Evolutionary conservation across 257 asterid genomes (phyloP).

Genomic region (Primulina tabacum): DNA sequence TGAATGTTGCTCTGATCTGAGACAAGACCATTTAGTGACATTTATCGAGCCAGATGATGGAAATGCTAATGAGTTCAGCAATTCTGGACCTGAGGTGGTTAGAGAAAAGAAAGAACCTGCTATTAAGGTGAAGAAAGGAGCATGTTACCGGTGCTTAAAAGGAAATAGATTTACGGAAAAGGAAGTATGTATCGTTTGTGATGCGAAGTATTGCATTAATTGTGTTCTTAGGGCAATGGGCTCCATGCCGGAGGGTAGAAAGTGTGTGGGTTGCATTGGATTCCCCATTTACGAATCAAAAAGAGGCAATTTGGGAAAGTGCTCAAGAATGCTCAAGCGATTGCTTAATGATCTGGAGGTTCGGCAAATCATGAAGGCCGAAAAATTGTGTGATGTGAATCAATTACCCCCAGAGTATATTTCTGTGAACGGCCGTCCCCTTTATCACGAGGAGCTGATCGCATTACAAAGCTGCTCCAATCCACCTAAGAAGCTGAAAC

Average conservation of each 20-base stretch:
- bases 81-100: slow-evolving; percentile 49
- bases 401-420: slow-evolving; percentile 69
- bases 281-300: slow-evolving; percentile 79
- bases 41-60: slow-evolving; percentile 81
- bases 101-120: slow-evolving; percentile 72
- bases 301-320: slow-evolving; percentile 74
- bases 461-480: slow-evolving; percentile 51
- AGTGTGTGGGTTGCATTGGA: slow-evolving; percentile 91
- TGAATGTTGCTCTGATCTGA: slow-evolving; percentile 52
- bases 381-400: slow-evolving; percentile 57
- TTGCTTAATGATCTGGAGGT: slow-evolving; percentile 88
- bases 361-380: slow-evolving; percentile 61
- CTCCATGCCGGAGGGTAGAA: slow-evolving; percentile 99
- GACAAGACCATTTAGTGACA: slow-evolving; percentile 61
- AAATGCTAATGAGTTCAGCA: slow-evolving; percentile 40
- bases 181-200: slow-evolving; percentile 96
- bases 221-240: slow-evolving; percentile 99
- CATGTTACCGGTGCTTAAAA: slow-evolving; percentile 84
- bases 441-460: slow-evolving; percentile 56
- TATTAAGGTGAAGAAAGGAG: slow-evolving; percentile 74
- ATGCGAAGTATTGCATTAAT: slow-evolving; percentile 81
- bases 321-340: slow-evolving; percentile 93
- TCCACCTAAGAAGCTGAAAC: slow-evolving; percentile 72
- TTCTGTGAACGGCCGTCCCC: slow-evolving; percentile 55
- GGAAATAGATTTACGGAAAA: slow-evolving; percentile 90